These are phyloP conservation scores for Cladosporium velox DNA, from an alignment of 2,329 filamentous ascomycete species.

Conservation along the genomic window DNA sequence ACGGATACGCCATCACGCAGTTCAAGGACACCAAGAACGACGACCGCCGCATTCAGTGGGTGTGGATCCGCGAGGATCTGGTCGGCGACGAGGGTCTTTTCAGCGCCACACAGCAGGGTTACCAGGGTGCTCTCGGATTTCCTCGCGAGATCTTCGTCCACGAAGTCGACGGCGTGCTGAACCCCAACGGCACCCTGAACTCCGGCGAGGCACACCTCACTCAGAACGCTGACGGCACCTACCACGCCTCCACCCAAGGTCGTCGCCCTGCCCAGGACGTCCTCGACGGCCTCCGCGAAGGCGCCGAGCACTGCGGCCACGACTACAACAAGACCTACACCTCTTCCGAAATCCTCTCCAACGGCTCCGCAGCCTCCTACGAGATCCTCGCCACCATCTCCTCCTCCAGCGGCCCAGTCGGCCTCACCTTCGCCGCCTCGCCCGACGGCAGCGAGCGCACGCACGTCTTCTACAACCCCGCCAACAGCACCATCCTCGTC, in stretches of 20 bases:
- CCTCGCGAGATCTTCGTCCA: constrained; percentile 51
- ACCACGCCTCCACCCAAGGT: constrained; percentile 48
- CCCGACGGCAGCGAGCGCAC: constrained; percentile 49
- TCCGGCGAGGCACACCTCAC: constrained; percentile 28
- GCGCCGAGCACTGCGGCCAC: constrained; percentile 30
- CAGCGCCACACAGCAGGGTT: constrained; percentile 45
- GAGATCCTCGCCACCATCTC: constrained; percentile 29
- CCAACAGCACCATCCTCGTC: constrained; percentile 50
- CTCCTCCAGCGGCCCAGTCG: constrained; percentile 41
- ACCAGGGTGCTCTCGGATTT: constrained; percentile 47
- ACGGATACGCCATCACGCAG: constrained; percentile 48
- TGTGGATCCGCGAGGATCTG: constrained; percentile 50
- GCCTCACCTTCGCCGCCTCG: constrained; percentile 47
- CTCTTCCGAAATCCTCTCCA: constrained; percentile 42
- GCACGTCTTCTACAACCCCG: constrained; percentile 47
- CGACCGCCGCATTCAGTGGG: constrained; percentile 50
- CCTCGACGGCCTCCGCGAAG: constrained; percentile 43
- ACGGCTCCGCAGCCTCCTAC: constrained; percentile 27
- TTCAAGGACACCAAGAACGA: constrained; percentile 53
- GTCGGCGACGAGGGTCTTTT: constrained; percentile 41
- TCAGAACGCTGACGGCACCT: constrained; percentile 39
- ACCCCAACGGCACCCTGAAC: constrained; percentile 34
- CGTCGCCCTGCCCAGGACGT: constrained; percentile 48
- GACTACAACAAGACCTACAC: constrained; percentile 30
- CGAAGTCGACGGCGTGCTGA: constrained; percentile 43